Evolutionary conservation across 306 rosid species (phyloP).

Genomic region (Prunus campanulata): DNA sequence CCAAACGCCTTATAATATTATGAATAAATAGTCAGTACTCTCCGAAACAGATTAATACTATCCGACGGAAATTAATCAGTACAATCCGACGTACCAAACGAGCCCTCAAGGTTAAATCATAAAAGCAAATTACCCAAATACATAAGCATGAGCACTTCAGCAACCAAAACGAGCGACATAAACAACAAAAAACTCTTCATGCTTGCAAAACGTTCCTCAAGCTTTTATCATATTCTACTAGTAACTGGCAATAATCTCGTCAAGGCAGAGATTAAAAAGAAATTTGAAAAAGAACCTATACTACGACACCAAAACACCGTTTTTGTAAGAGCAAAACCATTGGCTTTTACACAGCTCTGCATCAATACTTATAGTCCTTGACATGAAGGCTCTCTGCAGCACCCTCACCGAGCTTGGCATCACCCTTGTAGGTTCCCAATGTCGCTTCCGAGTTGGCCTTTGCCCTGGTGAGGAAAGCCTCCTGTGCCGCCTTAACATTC

Average conservation of each 20-base stretch:
- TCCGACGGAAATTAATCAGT: too few species aligned
- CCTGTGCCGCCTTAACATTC: conserved; percentile 57
- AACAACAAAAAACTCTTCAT: not conserved
- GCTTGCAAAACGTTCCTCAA: conserved; percentile 9
- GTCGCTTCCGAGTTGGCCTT: conserved; percentile 80
- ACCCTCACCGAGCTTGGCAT: conserved; percentile 54
- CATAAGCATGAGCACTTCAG: not conserved
- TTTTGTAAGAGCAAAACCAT: not conserved
- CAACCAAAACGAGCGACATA: not conserved
- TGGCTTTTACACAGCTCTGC: not conserved
- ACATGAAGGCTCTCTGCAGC: conserved; percentile 68
- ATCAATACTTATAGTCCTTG: conserved; percentile 51
- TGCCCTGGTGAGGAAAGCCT: conserved; percentile 52
- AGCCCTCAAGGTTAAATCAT: too few species aligned
- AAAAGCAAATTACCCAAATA: not conserved
- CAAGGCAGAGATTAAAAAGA: not conserved
- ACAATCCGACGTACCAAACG: too few species aligned
- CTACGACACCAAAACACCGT: not conserved
- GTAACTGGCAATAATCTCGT: not conserved
- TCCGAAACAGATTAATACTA: too few species aligned
- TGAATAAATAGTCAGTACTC: too few species aligned
- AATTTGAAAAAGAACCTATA: not conserved
- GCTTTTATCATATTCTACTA: not conserved
- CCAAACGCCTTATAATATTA: too few species aligned
- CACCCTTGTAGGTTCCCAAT: conserved; percentile 71